Evolutionary conservation across 106 monocot species (phyloP).

Genomic region (Dioscorea zingiberensis): DNA sequence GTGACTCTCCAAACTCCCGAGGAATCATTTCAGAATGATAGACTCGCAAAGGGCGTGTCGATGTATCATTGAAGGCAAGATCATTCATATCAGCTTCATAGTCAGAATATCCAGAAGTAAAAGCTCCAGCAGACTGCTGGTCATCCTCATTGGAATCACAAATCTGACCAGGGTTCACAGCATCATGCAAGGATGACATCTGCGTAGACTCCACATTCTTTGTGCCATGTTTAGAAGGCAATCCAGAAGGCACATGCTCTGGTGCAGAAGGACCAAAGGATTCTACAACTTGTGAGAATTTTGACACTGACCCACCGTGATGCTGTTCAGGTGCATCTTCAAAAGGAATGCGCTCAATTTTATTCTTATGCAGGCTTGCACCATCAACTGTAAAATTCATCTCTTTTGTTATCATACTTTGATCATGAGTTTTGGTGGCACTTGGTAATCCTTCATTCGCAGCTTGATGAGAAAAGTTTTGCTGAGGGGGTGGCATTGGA

Average conservation of each 20-base stretch:
- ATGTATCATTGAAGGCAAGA: slow-evolving; percentile 30
- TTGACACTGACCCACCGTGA: slow-evolving; percentile 20
- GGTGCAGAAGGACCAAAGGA: slow-evolving; percentile 6
- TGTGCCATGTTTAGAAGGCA: slow-evolving; percentile 21
- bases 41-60: slow-evolving; percentile 39
- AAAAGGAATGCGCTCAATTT: slow-evolving; percentile 24
- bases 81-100: slow-evolving; percentile 52
- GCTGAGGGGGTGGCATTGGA: slow-evolving; percentile 16
- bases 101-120: slow-evolving; percentile 50
- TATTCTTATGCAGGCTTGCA: slow-evolving; percentile 17
- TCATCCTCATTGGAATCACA: slow-evolving; percentile 54
- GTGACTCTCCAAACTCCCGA: slow-evolving; percentile 51
- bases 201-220: slow-evolving; percentile 24
- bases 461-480: slow-evolving; percentile 19
- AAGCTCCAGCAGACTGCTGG: slow-evolving; percentile 32
- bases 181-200: slow-evolving; percentile 14
- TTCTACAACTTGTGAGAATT: slow-evolving; percentile 7
- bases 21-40: slow-evolving; percentile 90
- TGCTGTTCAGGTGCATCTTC: slow-evolving; percentile 22
- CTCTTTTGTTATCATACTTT: slow-evolving; percentile 18
- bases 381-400: slow-evolving; percentile 14
- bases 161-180: slow-evolving; percentile 14
- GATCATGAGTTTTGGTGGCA: slow-evolving; percentile 10
- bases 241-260: slow-evolving; percentile 22
- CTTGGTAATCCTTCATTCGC: slow-evolving; percentile 10